Evolutionary conservation across 2,329 filamentous ascomycete species (phyloP), one percentile per base, ranked within the genome.

Genomic region (Pestalotiopsis sp.): DNA sequence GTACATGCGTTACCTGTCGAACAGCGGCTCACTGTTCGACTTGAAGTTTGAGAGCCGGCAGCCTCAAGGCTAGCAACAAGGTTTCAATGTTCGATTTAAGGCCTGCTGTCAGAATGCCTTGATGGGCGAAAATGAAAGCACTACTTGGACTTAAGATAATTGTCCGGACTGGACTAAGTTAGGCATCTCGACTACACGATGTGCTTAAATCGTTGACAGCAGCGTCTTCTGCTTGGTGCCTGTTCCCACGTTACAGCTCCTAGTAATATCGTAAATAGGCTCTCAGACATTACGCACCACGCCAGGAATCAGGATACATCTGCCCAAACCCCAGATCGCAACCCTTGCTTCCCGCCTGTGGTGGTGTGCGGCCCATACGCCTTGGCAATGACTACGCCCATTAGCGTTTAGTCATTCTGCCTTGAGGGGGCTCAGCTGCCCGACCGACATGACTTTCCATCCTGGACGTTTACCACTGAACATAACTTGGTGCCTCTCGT

Each of bases 351-450:
- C 64, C 64, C 64, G 64, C 56, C 31, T 23, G 14, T 31, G 45
- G 41, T 66, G 63, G 63, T 58, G 63, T 56, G 31, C 64, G 31
- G 61, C 38, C n/a, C 59, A 49, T 64, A 39, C 64, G n/a, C 12
- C 45, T 52, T 41, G 64, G 41, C 52, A 14, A 6, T 17, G 17
- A 39, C 49, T 66, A 66, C 49, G 64, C 64, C 64, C 64, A 20
- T 66, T 66, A 60, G 31, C 52, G 64, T 56, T 36, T 60, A 66
- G 64, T 56, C 31, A 25, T 58, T 25, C 64, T 60, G 64, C 36
- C 38, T 59, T 23, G 64, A 56, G 64, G 64, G 63, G 64, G 64
- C 64, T 66, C 64, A 66, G 64, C 64, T 66, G 64, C 39, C 56
- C 25, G 31, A 39, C 17, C 27, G 56, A 38, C 64, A 66, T 66